These are phyloP conservation scores for Penicillium sp. DNA, from an alignment of 2,329 filamentous ascomycete species.

Conservation along the genomic window DNA sequence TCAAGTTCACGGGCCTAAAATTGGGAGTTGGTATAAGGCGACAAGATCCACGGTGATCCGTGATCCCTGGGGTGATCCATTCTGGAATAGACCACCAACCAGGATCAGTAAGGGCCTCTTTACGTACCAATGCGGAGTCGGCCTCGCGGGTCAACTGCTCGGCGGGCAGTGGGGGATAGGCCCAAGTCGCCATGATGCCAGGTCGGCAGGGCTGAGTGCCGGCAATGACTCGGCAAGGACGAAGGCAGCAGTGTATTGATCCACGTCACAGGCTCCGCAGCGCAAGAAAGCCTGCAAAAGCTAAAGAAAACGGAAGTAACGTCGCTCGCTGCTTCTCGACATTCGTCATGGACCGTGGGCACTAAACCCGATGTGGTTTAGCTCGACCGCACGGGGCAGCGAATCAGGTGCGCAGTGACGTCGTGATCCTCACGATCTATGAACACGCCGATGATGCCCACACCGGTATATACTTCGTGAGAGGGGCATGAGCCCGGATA, in stretches of 20 bases:
- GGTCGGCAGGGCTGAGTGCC: not conserved
- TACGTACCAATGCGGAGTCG: conserved; percentile 51
- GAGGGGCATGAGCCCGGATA: conserved; percentile 15
- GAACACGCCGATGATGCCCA: conserved; percentile 13
- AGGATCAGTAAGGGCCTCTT: conserved; percentile 9
- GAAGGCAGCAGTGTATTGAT: conserved; percentile 23
- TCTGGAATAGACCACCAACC: conserved; percentile 6
- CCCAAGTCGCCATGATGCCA: conserved; percentile 57
- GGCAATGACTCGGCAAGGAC: conserved; percentile 3
- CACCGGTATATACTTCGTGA: conserved; percentile 24
- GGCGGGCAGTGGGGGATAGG: conserved; percentile 58
- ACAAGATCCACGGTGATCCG: conserved; percentile 13
- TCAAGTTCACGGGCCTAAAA: conserved; percentile 57
- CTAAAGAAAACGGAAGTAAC: conserved; percentile 20
- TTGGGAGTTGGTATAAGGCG: conserved; percentile 6
- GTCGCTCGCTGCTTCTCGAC: conserved; percentile 27
- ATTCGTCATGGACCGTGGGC: conserved; percentile 30
- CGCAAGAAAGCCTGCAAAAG: not conserved
- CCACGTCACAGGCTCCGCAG: conserved; percentile 21
- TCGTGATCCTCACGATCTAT: conserved; percentile 29
- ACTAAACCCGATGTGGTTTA: conserved; percentile 22
- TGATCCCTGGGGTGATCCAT: conserved; percentile 5
- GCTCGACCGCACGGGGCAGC: conserved; percentile 25
- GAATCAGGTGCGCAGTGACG: conserved; percentile 31
- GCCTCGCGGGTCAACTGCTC: conserved; percentile 53